Conservation (phyloP, 441 rosid genomes). For the Pelargonium cotyledonis region DNA sequence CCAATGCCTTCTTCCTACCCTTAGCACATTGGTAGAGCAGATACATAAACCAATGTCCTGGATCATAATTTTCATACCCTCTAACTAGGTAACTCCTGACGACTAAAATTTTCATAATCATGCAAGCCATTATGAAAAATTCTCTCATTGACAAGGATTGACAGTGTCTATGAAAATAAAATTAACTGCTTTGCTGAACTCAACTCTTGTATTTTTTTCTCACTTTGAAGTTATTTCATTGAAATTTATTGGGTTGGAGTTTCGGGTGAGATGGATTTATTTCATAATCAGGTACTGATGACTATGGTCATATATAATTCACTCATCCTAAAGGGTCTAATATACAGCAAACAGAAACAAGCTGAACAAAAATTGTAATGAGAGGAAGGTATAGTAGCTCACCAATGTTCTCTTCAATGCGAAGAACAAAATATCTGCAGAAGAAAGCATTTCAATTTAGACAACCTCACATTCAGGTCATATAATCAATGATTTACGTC, state of each 20-base stretch:
- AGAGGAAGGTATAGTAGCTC: slow-evolving; percentile 21
- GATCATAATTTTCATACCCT: neutral
- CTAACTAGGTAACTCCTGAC: neutral
- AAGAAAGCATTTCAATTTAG: slow-evolving; percentile 25
- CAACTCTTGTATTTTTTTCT: neutral
- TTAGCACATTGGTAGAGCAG: neutral
- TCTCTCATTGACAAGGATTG: too few species aligned
- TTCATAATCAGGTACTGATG: neutral
- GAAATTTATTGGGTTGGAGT: neutral
- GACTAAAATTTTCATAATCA: neutral
- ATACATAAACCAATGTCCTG: neutral
- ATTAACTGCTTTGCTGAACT: neutral
- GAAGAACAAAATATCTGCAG: slow-evolving; percentile 96
- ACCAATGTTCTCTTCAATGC: slow-evolving; percentile 90
- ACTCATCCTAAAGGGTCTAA: neutral
- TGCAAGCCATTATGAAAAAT: neutral
- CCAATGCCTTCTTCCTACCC: neutral
- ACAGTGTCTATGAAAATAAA: too few species aligned
- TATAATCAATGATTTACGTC: neutral
- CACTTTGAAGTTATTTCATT: neutral
- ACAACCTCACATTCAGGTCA: slow-evolving; percentile 16
- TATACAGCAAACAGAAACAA: neutral
- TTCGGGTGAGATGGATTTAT: neutral
- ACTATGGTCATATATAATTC: neutral
- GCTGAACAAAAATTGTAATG: neutral